Evolutionary conservation across 2,329 filamentous ascomycete species (phyloP), one percentile per base, ranked within the genome.

Genomic region (Talaromyces islandicus): DNA sequence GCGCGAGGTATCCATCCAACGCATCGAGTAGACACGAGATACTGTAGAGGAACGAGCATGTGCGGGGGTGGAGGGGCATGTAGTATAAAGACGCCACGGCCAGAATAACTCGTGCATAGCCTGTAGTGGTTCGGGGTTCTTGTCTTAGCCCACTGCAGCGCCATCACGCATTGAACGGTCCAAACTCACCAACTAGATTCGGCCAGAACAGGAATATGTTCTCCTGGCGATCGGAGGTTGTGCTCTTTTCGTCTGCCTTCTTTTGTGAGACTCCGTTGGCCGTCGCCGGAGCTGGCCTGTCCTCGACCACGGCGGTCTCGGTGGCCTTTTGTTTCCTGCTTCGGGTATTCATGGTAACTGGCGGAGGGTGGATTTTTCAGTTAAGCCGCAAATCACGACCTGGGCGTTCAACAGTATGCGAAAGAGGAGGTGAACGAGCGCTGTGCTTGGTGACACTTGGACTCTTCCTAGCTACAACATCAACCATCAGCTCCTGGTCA

Each of bases 51-150:
- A 92, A 76, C 61, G 90, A 92, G 79, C 93, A 97, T 41, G 92
- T 96, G 69, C 93, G 89, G n/a, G 93, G 93, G 75, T 99, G 94
- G 58, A 97, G 85, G 56, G 94, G 93, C 94, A 99, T 99, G 81
- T 97, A 99, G 81, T 97, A 96, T 66, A 99, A 87, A 29, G 94
- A 97, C 54, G 90, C 91, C 69, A 97, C 80, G 68, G 92, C 92
- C 66, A 93, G 84, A 64, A 93, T 78, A 70, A 94, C 88, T 69
- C 90, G 87, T 60, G 79, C 82, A 76, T 93, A 93, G 66, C 90
- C 90, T 92, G 65, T 51, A 51, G 35, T 51, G 29, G 32, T 9
- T 32, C 29, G 30, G 12, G 21, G 6, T 57, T 57, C 54, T 29
- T 48, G 57, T 29, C 14, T 35, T 27, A 29, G 41, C 43, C 43